Conservation (phyloP, 208 protist species). For the Trypanosoma theileri region DNA sequence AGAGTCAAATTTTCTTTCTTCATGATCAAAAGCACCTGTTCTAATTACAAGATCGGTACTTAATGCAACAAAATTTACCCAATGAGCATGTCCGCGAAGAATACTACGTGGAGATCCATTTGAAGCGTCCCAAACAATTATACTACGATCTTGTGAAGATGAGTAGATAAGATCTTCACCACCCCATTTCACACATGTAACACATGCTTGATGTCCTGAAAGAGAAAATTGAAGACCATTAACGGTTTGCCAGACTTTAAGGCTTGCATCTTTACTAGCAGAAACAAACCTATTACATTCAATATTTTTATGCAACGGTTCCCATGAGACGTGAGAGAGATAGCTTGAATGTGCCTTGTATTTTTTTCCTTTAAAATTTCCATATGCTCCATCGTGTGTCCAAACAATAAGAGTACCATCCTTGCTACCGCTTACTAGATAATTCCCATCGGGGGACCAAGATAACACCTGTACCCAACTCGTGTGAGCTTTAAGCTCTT, state of each 20-base stretch:
- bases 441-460: conserved; percentile 95
- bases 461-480: conserved; percentile 96
- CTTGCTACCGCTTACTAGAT: conserved; percentile 93
- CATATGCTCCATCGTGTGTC: conserved; percentile 79
- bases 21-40: conserved; percentile 96
- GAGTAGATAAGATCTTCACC: conserved; percentile 94
- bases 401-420: conserved; percentile 94
- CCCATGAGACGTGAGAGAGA: conserved; percentile 95
- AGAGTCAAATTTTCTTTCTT: conserved; percentile 58
- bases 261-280: conserved; percentile 91
- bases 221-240: conserved; percentile 85
- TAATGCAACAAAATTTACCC: conserved; percentile 98
- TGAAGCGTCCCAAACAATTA: conserved; percentile 94
- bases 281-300: conserved; percentile 87
- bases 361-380: conserved; percentile 72
- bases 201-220: conserved; percentile 93
- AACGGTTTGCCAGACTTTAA: conserved; percentile 89
- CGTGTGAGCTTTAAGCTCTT: conserved; percentile 91
- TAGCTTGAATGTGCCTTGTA: conserved; percentile 94
- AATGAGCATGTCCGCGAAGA: conserved; percentile 98
- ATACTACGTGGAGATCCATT: conserved; percentile 69
- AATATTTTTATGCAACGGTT: conserved; percentile 93
- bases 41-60: conserved; percentile 97
- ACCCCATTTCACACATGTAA: conserved; percentile 98
- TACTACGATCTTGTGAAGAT: conserved; percentile 95